Evolutionary conservation across 1,284 basidiomycete species (phyloP).

Genomic region (Porodaedalea pini): DNA sequence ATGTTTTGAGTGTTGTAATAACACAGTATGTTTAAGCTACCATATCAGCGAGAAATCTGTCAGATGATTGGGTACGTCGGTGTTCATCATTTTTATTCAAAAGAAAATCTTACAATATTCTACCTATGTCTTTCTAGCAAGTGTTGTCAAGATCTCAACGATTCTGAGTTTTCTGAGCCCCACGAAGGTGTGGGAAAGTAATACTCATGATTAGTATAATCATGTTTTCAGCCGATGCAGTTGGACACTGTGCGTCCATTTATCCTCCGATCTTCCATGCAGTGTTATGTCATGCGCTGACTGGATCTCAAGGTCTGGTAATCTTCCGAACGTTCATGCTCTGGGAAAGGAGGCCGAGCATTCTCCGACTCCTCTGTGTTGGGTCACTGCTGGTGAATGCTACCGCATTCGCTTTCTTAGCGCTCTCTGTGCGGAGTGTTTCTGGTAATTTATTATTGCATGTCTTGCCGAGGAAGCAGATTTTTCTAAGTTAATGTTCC

Average conservation of each 20-base stretch:
- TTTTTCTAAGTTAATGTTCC: neutral
- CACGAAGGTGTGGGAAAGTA: neutral
- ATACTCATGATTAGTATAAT: neutral
- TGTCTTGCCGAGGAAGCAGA: neutral
- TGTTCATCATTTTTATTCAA: neutral
- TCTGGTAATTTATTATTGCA: neutral
- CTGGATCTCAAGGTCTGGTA: neutral
- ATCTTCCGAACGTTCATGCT: constrained; percentile 8
- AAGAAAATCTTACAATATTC: neutral
- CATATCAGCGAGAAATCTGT: neutral
- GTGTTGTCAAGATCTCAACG: neutral
- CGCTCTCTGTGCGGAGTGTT: neutral
- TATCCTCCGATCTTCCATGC: neutral
- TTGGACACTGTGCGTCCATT: neutral
- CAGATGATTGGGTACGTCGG: neutral
- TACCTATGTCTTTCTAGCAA: neutral
- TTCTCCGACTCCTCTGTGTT: neutral
- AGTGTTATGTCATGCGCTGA: neutral
- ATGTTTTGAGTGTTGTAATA: neutral
- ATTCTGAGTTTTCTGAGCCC: neutral
- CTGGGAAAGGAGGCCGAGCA: neutral
- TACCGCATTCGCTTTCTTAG: neutral
- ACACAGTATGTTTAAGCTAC: neutral
- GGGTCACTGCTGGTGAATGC: constrained; percentile 1
- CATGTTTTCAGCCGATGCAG: neutral